These are phyloP conservation scores for Podospora conica DNA, from an alignment of 495 filamentous ascomycete species.

Conservation along the genomic window DNA sequence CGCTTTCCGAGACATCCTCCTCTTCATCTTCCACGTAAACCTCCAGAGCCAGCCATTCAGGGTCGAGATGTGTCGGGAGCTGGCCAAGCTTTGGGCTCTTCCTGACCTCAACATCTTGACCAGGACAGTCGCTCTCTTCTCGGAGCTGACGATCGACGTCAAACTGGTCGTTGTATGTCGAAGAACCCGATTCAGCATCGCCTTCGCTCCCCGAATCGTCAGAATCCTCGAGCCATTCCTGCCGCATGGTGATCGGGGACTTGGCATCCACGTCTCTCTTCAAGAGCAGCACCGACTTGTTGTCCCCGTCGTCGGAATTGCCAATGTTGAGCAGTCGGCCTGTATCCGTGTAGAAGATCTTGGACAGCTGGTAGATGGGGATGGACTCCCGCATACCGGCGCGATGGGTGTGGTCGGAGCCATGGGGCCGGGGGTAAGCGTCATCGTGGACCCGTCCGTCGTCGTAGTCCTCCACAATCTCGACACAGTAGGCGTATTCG, in stretches of 20 bases:
- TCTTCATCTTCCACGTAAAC: conserved; percentile 64
- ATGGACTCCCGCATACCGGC: conserved; percentile 82
- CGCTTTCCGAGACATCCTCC: conserved; percentile 30
- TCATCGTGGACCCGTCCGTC: conserved; percentile 83
- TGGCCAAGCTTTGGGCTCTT: conserved; percentile 46
- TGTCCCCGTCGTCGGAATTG: conserved; percentile 64
- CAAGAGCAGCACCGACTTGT: conserved; percentile 79
- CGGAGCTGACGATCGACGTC: conserved; percentile 65
- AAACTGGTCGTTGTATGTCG: conserved; percentile 43
- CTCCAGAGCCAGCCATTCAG: conserved; percentile 94
- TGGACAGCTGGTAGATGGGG: conserved; percentile 86
- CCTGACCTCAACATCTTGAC: neutral
- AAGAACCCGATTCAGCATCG: neutral
- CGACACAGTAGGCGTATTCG: conserved; percentile 83
- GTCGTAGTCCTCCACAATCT: conserved; percentile 88
- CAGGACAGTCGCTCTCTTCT: conserved; percentile 34
- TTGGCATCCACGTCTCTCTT: conserved; percentile 76
- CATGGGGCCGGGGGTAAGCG: conserved; percentile 57
- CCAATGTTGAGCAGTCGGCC: conserved; percentile 90
- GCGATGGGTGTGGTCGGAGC: conserved; percentile 63
- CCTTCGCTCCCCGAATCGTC: conserved; percentile 1
- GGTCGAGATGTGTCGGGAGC: conserved; percentile 75
- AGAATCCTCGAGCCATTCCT: conserved; percentile 20
- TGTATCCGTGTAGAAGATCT: conserved; percentile 96
- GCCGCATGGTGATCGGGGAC: conserved; percentile 49